Base-by-base conservation (phyloP, 179 eudicot species). In the Drosera spatulata region DNA sequence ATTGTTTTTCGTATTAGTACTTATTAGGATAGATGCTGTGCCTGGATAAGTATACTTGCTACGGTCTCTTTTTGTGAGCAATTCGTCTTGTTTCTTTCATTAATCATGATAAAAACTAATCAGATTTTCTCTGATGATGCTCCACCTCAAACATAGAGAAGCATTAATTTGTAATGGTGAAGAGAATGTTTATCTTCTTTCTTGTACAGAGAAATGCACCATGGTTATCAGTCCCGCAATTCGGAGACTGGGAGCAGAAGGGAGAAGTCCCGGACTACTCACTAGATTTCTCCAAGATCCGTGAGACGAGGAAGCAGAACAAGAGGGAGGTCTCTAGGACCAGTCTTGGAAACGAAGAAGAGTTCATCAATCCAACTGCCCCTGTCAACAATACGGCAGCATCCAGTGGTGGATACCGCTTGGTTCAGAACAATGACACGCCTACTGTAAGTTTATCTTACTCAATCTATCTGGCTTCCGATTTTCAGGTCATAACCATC, bases 181-280 rank as follows among this genome's bases (percentile, higher is more conserved):
- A 50, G 13, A 50, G 13, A 50, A 61, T 61, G 55, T 9, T 22
- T 22, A 22, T 22, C 53, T 6, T 41, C 13, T 65, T 7, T 58
- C 40, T 42, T 37, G 39, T 65, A 60, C 72, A 90, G 97, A 90
- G 62, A 55, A 83, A 66, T 68, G 69, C 75, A 50, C 72, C 95
- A 42, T 88, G 96, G 96, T 64, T 91, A 68, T 91, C 96, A 14
- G 97, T 91, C 71, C 97, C 97, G 57, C 96, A 91, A 69, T 88
- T 91, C 59, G 97, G 97, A 50, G 97, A 91, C 60, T 91, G 97
- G 97, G 97, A 91, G 39, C 91, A 82, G 67, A 88, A 91, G 75
- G 96, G 96, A 3, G 71, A 56, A 22, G 42, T 83, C 57, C 96
- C 97, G 2, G 96, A 91, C 65, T 88, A 91, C 85, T 91, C 97